Base-by-base conservation (phyloP, 371 early-diverging fungal species). In the Mortierella polycephala region DNA sequence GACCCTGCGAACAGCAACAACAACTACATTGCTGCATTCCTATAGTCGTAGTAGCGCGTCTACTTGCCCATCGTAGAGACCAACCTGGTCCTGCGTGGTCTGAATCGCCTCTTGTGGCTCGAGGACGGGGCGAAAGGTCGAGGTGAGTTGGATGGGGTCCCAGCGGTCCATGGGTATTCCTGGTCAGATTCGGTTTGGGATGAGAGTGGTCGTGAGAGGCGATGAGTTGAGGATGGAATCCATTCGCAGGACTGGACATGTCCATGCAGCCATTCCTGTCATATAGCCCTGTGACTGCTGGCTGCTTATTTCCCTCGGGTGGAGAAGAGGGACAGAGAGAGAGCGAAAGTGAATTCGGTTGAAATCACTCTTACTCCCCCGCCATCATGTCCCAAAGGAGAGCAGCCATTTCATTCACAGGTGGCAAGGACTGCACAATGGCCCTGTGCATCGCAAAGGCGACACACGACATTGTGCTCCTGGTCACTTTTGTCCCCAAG, bases 51-150 rank as follows among this genome's bases (percentile, higher is more conserved):
- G 58, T 52, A 30, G n/a, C 51, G 21, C 18, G 37, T 5, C 18
- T 1, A 61, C 68, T 69, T 84, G 88, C 91, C 90, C 89, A 64
- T 90, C 86, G 66, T 93, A 93, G 16, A 93, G 84, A 0, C 94
- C 92, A n/a, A 91, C 87, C 21, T 88, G 87, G 21, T 83, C 86
- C 79, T 90, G 92, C 41, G 85, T 85, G 1, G 85, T 58, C 23
- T 87, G 71, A 20, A 92, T 72, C 3, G 85, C 74, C 74, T 94
- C 94, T n/a, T 81, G 80, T 8, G 73, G 61, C 45, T 69, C 64
- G 39, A 91, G 81, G 18, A 85, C 76, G 5, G 94, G 94, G 39
- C 91, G 85, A 55, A 69, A 70, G 7, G 91, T 85, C 12, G 90
- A 81, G 16, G 91, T 85, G 54, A 92, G 73, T 20, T 77, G 65